phyloP scores from a whole-genome alignment of 2,329 filamentous ascomycete genomes.

The Xylariomycetidae sp. region DNA sequence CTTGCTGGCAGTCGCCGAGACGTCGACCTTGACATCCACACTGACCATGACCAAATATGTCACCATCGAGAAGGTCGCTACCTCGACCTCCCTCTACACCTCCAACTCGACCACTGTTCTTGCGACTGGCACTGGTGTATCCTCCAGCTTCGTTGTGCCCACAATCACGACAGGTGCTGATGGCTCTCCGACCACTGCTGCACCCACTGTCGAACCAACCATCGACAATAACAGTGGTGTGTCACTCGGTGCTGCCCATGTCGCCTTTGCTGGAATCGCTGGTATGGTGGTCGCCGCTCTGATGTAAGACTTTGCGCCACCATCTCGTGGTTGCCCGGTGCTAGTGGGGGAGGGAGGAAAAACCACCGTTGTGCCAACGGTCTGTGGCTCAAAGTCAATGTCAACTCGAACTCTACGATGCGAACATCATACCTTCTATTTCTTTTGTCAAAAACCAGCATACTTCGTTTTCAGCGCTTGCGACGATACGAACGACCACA shows the following conservation, averaged over 20 bases:
- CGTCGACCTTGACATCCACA: constrained; percentile 42
- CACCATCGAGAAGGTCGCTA: constrained; percentile 43
- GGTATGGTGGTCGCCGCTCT: constrained; percentile 47
- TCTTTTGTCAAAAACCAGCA: constrained; percentile 29
- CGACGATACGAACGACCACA: constrained; percentile 23
- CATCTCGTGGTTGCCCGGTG: no score
- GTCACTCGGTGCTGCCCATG: constrained; percentile 37
- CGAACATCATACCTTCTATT: constrained; percentile 23
- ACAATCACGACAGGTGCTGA: constrained; percentile 24
- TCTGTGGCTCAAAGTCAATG: constrained; percentile 7
- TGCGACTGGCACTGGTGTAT: constrained; percentile 25
- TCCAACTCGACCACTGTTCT: no score
- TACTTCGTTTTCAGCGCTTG: constrained; percentile 20
- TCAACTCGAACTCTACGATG: constrained; percentile 20
- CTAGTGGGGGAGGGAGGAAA: neutral
- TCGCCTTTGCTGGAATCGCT: constrained; percentile 45
- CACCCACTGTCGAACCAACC: constrained; percentile 28
- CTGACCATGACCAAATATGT: constrained; percentile 47
- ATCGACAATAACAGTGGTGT: constrained; percentile 37
- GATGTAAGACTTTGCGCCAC: constrained; percentile 35
- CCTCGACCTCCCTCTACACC: constrained; percentile 30
- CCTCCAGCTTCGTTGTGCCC: constrained; percentile 21
- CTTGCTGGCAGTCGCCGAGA: constrained; percentile 45
- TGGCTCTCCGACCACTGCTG: constrained; percentile 18
- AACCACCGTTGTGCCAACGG: no score